Conservation (phyloP, 2,329 filamentous ascomycete species). For the Botryotinia narcissicola region DNA sequence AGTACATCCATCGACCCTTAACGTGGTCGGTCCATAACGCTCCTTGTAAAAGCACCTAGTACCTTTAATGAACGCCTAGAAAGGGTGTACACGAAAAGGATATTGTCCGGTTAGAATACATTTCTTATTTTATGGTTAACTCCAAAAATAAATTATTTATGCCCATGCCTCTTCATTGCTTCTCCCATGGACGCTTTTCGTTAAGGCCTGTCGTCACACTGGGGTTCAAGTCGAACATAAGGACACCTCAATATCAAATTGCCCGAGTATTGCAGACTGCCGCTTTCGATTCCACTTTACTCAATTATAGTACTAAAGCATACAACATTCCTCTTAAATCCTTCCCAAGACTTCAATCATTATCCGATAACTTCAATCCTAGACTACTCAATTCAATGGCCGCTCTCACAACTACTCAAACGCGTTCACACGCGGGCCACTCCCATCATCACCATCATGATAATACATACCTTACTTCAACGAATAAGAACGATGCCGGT, state of each 20-base stretch:
- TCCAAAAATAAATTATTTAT: conserved; percentile 24
- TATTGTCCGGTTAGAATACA: conserved; percentile 2
- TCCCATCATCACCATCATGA: conserved; percentile 75
- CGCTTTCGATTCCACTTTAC: conserved; percentile 28
- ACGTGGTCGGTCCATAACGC: not conserved
- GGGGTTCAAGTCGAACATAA: conserved; percentile 33
- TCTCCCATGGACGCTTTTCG: conserved; percentile 31
- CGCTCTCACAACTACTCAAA: conserved; percentile 36
- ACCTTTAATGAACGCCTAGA: conserved; percentile 22
- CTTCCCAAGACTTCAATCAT: conserved; percentile 31
- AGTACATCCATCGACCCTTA: not conserved
- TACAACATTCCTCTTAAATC: conserved; percentile 26
- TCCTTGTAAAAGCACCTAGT: conserved; percentile 22
- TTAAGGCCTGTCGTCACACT: conserved; percentile 33
- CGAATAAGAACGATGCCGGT: conserved; percentile 85
- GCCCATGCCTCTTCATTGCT: conserved; percentile 32
- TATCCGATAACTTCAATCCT: conserved; percentile 28
- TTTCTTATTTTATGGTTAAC: not conserved
- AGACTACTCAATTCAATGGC: conserved; percentile 35
- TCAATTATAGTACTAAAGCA: conserved; percentile 27
- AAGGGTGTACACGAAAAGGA: conserved; percentile 9
- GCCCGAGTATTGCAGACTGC: conserved; percentile 35
- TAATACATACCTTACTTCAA: conserved; percentile 76
- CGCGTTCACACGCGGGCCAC: conserved; percentile 49
- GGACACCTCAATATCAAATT: conserved; percentile 39